These are phyloP conservation scores for Colletotrichum phormii DNA, from an alignment of 2,329 filamentous ascomycete species.

Conservation along the genomic window DNA sequence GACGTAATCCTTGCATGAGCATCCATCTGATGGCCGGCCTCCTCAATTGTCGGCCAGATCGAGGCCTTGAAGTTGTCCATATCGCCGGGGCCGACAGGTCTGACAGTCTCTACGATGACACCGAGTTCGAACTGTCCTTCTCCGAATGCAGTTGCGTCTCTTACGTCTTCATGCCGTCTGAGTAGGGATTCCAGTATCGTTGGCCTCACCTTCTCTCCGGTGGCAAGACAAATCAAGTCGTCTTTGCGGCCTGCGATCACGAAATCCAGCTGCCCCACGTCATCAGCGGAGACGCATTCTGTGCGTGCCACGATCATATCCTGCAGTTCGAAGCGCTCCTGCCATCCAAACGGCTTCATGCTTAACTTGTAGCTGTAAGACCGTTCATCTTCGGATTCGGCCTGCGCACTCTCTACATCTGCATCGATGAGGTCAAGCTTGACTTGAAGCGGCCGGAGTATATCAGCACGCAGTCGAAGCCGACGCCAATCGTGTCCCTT, in stretches of 20 bases:
- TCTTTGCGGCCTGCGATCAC: conserved; percentile 47
- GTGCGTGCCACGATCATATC: too few relatives aligned
- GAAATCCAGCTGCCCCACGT: neutral
- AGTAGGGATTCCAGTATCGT: conserved; percentile 39
- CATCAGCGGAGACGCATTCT: too few relatives aligned
- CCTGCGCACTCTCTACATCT: too few relatives aligned
- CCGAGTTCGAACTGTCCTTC: conserved; percentile 40
- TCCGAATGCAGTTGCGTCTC: conserved; percentile 39
- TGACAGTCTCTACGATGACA: conserved; percentile 40
- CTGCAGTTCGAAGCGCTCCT: too few relatives aligned
- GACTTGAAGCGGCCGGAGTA: conserved; percentile 24
- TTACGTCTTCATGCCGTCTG: conserved; percentile 35
- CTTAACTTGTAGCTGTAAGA: conserved; percentile 38
- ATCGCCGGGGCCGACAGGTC: neutral
- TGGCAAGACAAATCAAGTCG: conserved; percentile 42
- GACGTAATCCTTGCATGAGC: conserved; percentile 38
- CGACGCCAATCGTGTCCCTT: conserved; percentile 47
- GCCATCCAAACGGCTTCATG: neutral
- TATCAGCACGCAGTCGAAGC: conserved; percentile 46
- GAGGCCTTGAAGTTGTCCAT: conserved; percentile 32
- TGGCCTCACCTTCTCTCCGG: conserved; percentile 42
- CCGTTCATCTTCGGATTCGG: conserved; percentile 37
- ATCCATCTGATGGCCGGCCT: conserved; percentile 38
- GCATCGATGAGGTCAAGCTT: too few relatives aligned
- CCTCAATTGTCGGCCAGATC: conserved; percentile 38